phyloP scores from a whole-genome alignment of 805 yeast species.

The Kurtzmaniella fragi region DNA sequence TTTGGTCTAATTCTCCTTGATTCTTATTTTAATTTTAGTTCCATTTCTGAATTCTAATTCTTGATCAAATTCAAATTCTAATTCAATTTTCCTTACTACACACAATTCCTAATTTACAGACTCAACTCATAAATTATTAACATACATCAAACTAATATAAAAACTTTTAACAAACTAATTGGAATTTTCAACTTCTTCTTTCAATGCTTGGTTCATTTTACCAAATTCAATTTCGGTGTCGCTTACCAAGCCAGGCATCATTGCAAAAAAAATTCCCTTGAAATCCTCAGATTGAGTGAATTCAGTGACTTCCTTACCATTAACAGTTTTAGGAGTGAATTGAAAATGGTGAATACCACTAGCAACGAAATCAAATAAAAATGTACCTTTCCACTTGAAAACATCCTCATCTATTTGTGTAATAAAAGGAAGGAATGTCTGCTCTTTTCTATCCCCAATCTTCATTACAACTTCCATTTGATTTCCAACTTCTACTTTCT shows the following conservation, averaged over 20 bases:
- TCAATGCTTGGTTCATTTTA: conserved; percentile 9
- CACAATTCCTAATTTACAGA: too few species aligned
- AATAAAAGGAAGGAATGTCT: conserved; percentile 7
- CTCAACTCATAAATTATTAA: too few species aligned
- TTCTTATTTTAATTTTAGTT: too few species aligned
- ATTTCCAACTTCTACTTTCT: conserved; percentile 4
- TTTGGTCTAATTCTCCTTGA: too few species aligned
- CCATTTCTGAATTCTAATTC: too few species aligned
- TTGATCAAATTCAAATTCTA: too few species aligned
- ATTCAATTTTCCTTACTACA: too few species aligned
- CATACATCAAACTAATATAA: too few species aligned
- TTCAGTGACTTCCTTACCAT: conserved; percentile 4
- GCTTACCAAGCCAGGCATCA: conserved; percentile 5
- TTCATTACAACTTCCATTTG: conserved; percentile 8
- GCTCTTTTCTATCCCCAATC: conserved; percentile 3
- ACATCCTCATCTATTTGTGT: not conserved
- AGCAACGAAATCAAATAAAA: conserved; percentile 8
- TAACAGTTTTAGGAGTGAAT: conserved; percentile 5
- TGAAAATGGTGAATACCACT: conserved; percentile 8
- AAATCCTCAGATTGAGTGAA: conserved; percentile 10
- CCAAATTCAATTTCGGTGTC: conserved; percentile 7
- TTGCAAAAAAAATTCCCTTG: conserved; percentile 7
- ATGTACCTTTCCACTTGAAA: conserved; percentile 9
- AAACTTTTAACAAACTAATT: too few species aligned
- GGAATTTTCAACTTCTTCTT: conserved; percentile 7